Percentiles rank a stretch among this genome's conserved stretches.
These are phyloP conservation scores for Diaporthe sp. DNA, from an alignment of 2,329 filamentous ascomycete genomes.

Conservation along the genomic window DNA sequence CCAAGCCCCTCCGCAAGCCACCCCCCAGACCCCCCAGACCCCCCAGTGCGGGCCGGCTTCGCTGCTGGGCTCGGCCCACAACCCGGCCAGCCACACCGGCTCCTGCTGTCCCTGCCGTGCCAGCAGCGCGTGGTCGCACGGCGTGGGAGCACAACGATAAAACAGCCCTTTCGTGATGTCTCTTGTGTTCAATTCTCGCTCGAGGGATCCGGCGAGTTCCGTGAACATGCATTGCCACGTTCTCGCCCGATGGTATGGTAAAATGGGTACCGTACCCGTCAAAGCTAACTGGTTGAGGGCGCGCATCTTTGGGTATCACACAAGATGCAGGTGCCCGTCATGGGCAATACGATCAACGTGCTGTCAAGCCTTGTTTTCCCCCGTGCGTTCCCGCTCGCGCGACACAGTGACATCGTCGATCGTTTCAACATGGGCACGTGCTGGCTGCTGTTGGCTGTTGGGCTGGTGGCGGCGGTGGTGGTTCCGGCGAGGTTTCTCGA, in stretches of 20 bases:
- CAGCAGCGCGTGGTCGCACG: background rate
- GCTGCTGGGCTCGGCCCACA: background rate
- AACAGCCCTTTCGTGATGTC: background rate
- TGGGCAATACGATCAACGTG: background rate
- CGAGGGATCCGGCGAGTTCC: slow-evolving; percentile 30
- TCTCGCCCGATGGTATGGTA: slow-evolving; percentile 25
- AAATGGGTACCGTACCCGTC: slow-evolving; percentile 32
- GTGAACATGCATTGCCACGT: background rate
- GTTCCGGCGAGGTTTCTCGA: background rate
- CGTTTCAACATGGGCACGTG: no score
- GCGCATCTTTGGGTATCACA: background rate
- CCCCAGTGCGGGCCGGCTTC: background rate
- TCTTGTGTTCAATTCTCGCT: background rate
- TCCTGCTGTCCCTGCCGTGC: background rate
- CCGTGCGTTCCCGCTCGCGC: background rate
- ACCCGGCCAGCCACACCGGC: slow-evolving; percentile 8
- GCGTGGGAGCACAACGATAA: background rate
- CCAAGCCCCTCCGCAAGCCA: background rate
- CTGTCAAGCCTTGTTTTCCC: background rate
- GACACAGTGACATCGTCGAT: background rate
- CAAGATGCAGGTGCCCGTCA: slow-evolving; percentile 10
- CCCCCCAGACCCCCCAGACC: background rate
- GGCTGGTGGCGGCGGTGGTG: background rate
- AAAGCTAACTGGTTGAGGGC: slow-evolving; percentile 18
- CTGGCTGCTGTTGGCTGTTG: background rate